Evolutionary conservation across 192 early-diverging fungal genomes (phyloP).

Genomic region (Geranomyces michiganensis): DNA sequence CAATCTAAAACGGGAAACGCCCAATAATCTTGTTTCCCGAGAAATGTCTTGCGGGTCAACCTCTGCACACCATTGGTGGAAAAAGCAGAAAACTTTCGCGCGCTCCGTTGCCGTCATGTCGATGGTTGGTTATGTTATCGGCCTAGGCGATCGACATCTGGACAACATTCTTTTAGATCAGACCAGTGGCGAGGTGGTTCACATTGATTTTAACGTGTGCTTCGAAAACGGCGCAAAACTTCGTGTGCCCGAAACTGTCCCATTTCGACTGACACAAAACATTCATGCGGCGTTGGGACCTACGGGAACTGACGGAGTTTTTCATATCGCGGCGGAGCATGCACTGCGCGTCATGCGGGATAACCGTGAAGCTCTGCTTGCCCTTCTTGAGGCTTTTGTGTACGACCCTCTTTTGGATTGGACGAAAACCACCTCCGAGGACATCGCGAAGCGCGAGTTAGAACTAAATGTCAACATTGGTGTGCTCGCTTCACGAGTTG

Average conservation of each 20-base stretch:
- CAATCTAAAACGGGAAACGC: slow-evolving; percentile 68
- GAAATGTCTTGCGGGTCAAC: slow-evolving; percentile 67
- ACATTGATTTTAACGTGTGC: slow-evolving; percentile 79
- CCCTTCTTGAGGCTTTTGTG: slow-evolving; percentile 57
- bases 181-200: slow-evolving; percentile 56
- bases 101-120: slow-evolving; percentile 65
- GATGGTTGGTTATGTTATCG: slow-evolving; percentile 66
- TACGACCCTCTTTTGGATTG: slow-evolving; percentile 64
- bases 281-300: slow-evolving; percentile 43
- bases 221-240: slow-evolving; percentile 69
- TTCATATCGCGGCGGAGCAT: slow-evolving; percentile 46
- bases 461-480: slow-evolving; percentile 52
- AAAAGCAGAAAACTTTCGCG: slow-evolving; percentile 44
- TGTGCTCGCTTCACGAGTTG: slow-evolving; percentile 45
- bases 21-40: slow-evolving; percentile 62
- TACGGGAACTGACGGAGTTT: slow-evolving; percentile 49
- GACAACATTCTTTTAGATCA: slow-evolving; percentile 71
- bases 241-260: slow-evolving; percentile 71
- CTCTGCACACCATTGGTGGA: slow-evolving; percentile 41
- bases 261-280: slow-evolving; percentile 73
- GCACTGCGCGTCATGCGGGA: slow-evolving; percentile 40
- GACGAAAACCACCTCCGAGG: slow-evolving; percentile 37
- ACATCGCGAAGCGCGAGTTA: slow-evolving; percentile 25
- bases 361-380: slow-evolving; percentile 50
- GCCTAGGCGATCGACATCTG: slow-evolving; percentile 74